Evolutionary conservation across 371 early-diverging fungal genomes (phyloP), one percentile per base, ranked within the genome.

Genomic region (Rhizopus arrhizus): DNA sequence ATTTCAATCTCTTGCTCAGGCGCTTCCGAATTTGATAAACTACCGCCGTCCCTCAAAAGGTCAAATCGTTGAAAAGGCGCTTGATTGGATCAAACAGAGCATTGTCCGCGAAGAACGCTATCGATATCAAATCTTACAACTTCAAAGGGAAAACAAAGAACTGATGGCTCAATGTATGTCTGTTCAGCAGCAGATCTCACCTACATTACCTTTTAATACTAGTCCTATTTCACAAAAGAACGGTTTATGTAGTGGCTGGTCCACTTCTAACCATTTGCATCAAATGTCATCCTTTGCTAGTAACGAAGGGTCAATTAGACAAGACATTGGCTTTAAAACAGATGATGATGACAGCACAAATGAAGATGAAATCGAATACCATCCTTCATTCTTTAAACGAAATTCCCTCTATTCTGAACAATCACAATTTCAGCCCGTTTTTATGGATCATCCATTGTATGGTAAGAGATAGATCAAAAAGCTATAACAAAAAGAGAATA

Each of bases 21-120:
- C 83, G 6, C 68, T 89, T 38, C 90, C 90, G 10, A 79, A 85
- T 45, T 78, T 89, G 5, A 68, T 67, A 45, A 73, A 81, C 43
- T 81, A 82, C 57, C 78, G 85, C 31, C 80, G 85, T 52, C 90
- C 89, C 16, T 86, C 85, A 48, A 65, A 89, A 61, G 79, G 83
- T 34, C 84, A 83, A 42, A 89, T 89, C 59, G 87, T 88, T 35
- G 82, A 86, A 56, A 84, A 85, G 56, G 79, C 86, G 8, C 72
- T 86, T 9, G 85, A 83, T 28, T 84, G 77, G 74, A 68, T 77
- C 11, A 66, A 72, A 41, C 74, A 77, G 60, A 70, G 69, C 29
- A 45, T 68, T 31, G 36, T 58, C 0, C 56, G 63, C 13, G 74
- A 73, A 60, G 68, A 74, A 34, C 63, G 58, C n/a, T 72, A 70